Conservation (phyloP, 495 filamentous ascomycete genomes). For the Chaetomium cochliodes region DNA sequence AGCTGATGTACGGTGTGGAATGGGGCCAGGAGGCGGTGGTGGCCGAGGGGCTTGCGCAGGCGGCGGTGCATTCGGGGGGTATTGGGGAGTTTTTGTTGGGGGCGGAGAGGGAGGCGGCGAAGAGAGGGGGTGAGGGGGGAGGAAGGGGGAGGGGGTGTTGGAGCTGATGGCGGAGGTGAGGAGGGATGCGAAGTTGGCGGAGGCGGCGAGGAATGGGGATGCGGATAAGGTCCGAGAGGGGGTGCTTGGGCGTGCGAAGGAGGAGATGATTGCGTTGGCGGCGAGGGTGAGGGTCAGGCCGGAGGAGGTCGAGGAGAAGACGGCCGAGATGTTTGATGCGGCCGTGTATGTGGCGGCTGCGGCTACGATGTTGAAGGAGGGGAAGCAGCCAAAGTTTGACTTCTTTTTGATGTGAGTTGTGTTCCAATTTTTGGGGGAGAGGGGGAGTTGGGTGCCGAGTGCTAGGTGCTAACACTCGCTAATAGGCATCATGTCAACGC, state of each 20-base stretch:
- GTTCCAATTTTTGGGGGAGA: too few relatives aligned
- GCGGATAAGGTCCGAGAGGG: constrained; percentile 66
- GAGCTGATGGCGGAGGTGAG: constrained; percentile 60
- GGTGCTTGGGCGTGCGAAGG: constrained; percentile 57
- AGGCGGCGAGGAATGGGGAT: constrained; percentile 52
- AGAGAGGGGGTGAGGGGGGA: constrained; percentile 37
- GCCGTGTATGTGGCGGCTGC: constrained; percentile 61
- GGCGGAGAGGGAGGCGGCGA: constrained; percentile 48
- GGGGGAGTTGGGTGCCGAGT: not conserved
- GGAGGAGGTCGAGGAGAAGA: constrained; percentile 64
- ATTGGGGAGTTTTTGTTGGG: constrained; percentile 51
- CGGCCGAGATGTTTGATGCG: constrained; percentile 74
- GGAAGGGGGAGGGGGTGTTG: constrained; percentile 43
- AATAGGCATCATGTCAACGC: constrained; percentile 47
- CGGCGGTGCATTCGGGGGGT: constrained; percentile 60
- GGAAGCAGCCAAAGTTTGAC: constrained; percentile 68
- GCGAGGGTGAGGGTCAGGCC: constrained; percentile 57
- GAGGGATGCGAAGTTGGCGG: constrained; percentile 53
- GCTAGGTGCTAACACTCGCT: not conserved
- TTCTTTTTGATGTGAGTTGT: constrained; percentile 69
- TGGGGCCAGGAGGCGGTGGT: constrained; percentile 78
- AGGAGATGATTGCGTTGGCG: constrained; percentile 61
- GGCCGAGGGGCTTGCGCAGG: constrained; percentile 75
- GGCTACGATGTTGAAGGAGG: constrained; percentile 53
- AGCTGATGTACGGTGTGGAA: constrained; percentile 80